Base-by-base conservation (phyloP, 2,329 filamentous ascomycete genomes). In the Fusarium sp. region DNA sequence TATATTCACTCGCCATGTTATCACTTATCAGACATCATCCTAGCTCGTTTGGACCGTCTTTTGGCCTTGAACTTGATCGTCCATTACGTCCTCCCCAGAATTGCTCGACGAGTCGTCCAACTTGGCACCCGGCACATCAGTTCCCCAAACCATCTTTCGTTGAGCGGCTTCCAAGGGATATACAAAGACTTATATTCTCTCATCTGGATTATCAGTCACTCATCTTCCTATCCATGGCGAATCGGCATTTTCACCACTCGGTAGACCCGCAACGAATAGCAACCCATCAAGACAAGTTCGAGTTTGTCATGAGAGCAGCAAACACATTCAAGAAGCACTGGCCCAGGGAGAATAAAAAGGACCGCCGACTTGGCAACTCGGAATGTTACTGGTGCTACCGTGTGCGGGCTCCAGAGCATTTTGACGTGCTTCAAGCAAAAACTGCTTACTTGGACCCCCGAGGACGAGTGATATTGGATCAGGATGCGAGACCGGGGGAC, bases 361-460 rank as follows among this genome's bases (percentile, higher is more conserved):
- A 78, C 45, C 77, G 79, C 60, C 74, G 76, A 50, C 79, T 79
- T 1, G 79, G 80, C 17, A 82, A 82, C 66, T 78, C 79, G 44
- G 80, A 81, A 60, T 82, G 79, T 66, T 81, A 81, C 66, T 72
- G 80, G 26, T 82, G 80, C 72, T 81, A 78, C 61, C 76, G 78
- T 3, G 79, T 82, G n/a, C 76, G 79, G 44, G 72, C 73, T 5
- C 79, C 79, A 7, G 76, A 78, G 40, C 74, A 78, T 58, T 81
- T 82, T 64, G 79, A 82, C 59, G 73, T 75, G 56, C 70, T 78
- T 17, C 79, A 81, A 56, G 73, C 75, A 5, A 72, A 75, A 39
- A 72, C 71, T 15, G 75, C 76, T 19, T 77, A 75, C 56, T 62
- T 80, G 41, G 78, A 81, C 64, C 51, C 57, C 30, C 63, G 66